Evolutionary conservation across 2,329 filamentous ascomycete genomes (phyloP).

Genomic region (Phyllosticta capitalensis): DNA sequence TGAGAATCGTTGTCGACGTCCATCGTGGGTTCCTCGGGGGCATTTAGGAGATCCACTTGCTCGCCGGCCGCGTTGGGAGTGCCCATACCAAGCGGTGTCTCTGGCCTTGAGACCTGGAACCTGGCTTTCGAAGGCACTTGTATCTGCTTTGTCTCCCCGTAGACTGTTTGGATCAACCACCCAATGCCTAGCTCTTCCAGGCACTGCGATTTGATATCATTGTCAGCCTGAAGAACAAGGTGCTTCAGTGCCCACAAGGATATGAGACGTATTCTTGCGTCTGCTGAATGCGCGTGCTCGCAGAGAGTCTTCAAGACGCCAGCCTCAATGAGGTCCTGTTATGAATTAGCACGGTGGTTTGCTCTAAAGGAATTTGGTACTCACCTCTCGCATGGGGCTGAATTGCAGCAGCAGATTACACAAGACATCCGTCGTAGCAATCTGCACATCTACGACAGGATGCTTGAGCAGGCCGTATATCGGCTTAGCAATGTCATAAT

Average conservation of each 20-base stretch:
- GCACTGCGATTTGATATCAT: conserved; percentile 65
- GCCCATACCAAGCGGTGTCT: conserved; percentile 39
- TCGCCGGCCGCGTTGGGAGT: conserved; percentile 51
- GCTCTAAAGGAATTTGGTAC: conserved; percentile 23
- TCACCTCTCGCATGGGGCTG: conserved; percentile 81
- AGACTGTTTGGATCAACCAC: conserved; percentile 74
- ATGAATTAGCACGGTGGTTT: conserved; percentile 13
- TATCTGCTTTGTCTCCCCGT: conserved; percentile 26
- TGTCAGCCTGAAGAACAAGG: conserved; percentile 62
- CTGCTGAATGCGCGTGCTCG: conserved; percentile 71
- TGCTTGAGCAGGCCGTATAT: conserved; percentile 68
- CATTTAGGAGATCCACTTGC: conserved; percentile 51
- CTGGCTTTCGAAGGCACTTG: conserved; percentile 27
- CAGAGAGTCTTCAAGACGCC: conserved; percentile 71
- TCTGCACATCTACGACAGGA: conserved; percentile 66
- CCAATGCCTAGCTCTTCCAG: conserved; percentile 66
- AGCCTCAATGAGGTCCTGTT: conserved; percentile 59
- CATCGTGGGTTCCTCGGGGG: conserved; percentile 34
- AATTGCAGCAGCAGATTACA: conserved; percentile 82
- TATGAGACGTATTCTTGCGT: conserved; percentile 70
- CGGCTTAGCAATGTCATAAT: conserved; percentile 70
- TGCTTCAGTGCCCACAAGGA: conserved; percentile 93
- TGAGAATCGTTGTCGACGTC: conserved; percentile 30
- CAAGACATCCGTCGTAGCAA: conserved; percentile 74
- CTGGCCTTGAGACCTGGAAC: conserved; percentile 15